Evolutionary conservation across 495 filamentous ascomycete species (phyloP).

Genomic region (Trichoderma gamsii): DNA sequence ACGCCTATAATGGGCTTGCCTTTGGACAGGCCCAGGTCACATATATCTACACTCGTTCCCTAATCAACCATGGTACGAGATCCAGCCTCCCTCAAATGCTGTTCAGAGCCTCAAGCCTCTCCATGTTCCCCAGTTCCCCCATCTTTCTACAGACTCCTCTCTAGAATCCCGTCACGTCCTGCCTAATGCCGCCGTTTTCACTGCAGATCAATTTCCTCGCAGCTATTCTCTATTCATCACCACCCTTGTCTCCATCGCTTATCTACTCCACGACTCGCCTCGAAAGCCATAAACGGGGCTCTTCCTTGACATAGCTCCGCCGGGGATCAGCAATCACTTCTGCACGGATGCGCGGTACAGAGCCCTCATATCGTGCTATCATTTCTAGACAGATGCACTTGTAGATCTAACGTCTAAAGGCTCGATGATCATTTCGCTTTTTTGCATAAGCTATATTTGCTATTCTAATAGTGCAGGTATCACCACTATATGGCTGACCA

Average conservation of each 20-base stretch:
- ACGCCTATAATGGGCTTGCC: no score
- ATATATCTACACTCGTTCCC: no score
- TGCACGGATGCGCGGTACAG: neutral
- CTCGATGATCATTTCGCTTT: neutral
- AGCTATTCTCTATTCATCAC: neutral
- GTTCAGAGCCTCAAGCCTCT: no score
- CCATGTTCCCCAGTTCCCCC: no score
- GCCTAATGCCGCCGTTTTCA: neutral
- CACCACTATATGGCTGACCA: neutral
- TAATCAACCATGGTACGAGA: no score
- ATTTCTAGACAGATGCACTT: no score
- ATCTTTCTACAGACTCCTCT: no score
- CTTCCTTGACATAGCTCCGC: neutral
- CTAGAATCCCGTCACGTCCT: neutral
- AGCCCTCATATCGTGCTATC: no score
- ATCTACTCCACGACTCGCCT: neutral
- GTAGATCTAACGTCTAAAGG: no score
- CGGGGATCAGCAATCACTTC: neutral
- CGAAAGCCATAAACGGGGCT: neutral
- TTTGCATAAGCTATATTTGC: neutral
- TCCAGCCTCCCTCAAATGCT: no score
- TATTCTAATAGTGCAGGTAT: neutral
- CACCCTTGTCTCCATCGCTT: constrained; percentile 1
- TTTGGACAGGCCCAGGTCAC: no score
- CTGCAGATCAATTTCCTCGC: neutral